These are phyloP conservation scores for Solanum hybrid DNA, from an alignment of 305 asterid species.

Conservation along the genomic window DNA sequence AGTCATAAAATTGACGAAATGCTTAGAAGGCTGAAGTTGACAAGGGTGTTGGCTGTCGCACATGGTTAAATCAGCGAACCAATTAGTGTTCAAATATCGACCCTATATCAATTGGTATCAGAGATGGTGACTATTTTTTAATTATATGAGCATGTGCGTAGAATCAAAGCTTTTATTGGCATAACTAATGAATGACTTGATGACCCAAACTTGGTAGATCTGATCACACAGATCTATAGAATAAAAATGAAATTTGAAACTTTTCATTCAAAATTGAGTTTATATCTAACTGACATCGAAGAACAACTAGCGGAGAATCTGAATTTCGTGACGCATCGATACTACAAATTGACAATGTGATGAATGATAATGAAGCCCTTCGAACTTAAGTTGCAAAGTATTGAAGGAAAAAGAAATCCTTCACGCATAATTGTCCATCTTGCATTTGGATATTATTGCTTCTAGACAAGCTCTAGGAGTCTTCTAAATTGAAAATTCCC, in stretches of 20 bases:
- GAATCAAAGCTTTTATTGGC: background rate
- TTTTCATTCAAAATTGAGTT: background rate
- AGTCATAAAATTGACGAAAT: too few species aligned
- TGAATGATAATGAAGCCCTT: background rate
- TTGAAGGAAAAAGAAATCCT: background rate
- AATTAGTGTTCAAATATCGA: background rate
- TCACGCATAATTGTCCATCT: background rate
- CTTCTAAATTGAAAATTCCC: background rate
- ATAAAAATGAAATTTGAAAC: too few species aligned
- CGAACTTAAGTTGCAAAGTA: background rate
- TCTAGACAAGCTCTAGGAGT: background rate
- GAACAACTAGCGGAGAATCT: background rate
- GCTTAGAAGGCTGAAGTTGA: background rate
- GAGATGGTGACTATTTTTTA: background rate
- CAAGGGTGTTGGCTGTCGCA: background rate
- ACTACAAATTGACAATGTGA: background rate
- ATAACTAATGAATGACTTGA: too few species aligned
- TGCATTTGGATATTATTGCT: background rate
- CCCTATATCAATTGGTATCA: background rate
- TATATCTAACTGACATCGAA: too few species aligned
- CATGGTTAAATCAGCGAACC: background rate
- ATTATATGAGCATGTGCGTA: background rate
- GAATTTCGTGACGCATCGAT: background rate
- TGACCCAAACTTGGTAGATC: background rate
- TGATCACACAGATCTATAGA: background rate